phyloP scores from a whole-genome alignment of 1,284 basidiomycete species.

The Ustilago crameri region DNA sequence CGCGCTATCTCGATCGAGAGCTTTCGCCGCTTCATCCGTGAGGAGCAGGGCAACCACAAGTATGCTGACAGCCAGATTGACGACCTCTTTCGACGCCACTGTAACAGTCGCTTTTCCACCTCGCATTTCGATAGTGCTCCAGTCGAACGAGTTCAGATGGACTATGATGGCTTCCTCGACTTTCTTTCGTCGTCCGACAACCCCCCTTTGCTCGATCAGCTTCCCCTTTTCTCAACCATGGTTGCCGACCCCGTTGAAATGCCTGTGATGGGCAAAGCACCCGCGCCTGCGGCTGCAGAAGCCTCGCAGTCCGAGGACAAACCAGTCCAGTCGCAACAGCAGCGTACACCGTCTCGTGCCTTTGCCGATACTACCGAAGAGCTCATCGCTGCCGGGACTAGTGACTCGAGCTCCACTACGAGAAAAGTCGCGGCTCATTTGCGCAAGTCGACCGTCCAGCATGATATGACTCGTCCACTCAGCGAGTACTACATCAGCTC shows the following conservation, averaged over 20 bases:
- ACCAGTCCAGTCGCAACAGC: conserved; percentile 6
- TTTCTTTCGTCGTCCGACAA: conserved; percentile 64
- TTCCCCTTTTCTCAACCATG: conserved; percentile 44
- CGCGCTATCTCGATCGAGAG: conserved; percentile 33
- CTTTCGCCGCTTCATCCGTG: conserved; percentile 50
- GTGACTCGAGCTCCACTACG: conserved; percentile 32
- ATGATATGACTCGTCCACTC: conserved; percentile 79
- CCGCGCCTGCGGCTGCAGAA: conserved; percentile 1
- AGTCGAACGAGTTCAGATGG: conserved; percentile 24
- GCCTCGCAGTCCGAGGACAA: conserved; percentile 2
- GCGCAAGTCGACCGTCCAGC: conserved; percentile 48
- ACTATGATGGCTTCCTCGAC: conserved; percentile 57
- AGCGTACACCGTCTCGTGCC: conserved; percentile 34
- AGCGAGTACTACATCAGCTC: conserved; percentile 91
- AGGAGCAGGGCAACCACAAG: conserved; percentile 54
- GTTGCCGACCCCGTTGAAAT: conserved; percentile 25
- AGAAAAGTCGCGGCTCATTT: conserved; percentile 38
- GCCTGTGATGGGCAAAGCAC: conserved; percentile 14
- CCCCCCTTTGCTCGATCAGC: conserved; percentile 46
- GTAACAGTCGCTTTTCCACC: conserved; percentile 36
- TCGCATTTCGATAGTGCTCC: conserved; percentile 7
- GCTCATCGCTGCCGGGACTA: conserved; percentile 40
- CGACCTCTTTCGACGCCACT: conserved; percentile 40
- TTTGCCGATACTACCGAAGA: conserved; percentile 42
- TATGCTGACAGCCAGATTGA: conserved; percentile 33